Evolutionary conservation across 305 asterid genomes (phyloP), one percentile per base, ranked within the genome.

Genomic region (Fraxinus albicans): DNA sequence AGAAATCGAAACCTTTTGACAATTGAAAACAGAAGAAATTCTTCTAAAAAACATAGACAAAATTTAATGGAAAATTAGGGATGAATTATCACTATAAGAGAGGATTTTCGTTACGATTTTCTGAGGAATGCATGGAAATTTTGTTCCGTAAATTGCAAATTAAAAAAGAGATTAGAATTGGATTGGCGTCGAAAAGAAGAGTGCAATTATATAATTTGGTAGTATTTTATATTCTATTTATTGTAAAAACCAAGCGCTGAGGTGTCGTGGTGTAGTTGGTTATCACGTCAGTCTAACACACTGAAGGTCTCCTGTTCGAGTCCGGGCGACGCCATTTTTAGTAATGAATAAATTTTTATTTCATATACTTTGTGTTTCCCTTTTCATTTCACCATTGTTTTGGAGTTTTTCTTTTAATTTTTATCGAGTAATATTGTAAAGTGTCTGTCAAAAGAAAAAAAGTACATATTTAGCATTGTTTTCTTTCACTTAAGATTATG

Each of bases 221-320:
- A 0, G 6, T 36, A 36, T 36, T 8, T 8, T 38, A 40, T 40
- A 40, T 40, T 0, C 0, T 40, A 40, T 40, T 40, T 40, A 9
- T 9, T 36, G 7, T 0, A 6, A 36, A 0, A 36, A 7, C 1
- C 42, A 7, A 36, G 10, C 42, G 6, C 6, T 2, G 31, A 34
- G 91, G 88, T 88, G 82, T 85, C 90, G 91, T 88, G 90, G 91
- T 86, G 90, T 88, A 88, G 91, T 88, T 87, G 91, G 91, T 88
- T 90, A 88, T 86, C 90, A 86, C 89, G 91, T 88, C 90, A 88
- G 90, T 88, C 91, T 88, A 88, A 90, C 91, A 87, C 91, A 88
- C 89, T 87, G 90, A 88, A 90, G 90, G 91, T 88, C 91, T 90
- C 91, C 90, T 88, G 90, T 90, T 88, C 88, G 70, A 88, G 47